These are phyloP conservation scores for Carallia pectinifolia DNA, from an alignment of 345 rosid genomes.

Conservation along the genomic window DNA sequence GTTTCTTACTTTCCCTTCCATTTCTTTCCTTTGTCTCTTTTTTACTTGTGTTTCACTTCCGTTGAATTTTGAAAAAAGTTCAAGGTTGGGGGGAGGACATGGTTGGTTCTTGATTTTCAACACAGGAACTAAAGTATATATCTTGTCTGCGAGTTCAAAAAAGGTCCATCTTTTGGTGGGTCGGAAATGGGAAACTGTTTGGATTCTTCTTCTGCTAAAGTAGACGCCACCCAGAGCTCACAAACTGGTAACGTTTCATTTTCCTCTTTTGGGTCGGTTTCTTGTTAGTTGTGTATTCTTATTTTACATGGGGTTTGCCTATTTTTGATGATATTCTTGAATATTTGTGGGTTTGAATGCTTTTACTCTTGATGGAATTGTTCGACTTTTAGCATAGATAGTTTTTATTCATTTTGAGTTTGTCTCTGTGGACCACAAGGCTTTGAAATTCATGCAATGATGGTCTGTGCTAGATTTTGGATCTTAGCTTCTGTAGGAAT, in stretches of 20 bases:
- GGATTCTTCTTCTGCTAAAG: constrained; percentile 27
- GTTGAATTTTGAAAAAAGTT: background rate
- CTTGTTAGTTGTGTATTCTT: background rate
- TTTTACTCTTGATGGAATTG: constrained; percentile 1
- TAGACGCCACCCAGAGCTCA: constrained; percentile 16
- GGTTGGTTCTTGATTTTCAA: background rate
- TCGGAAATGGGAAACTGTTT: constrained; percentile 29
- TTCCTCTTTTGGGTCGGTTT: background rate
- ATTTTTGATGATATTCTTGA: background rate
- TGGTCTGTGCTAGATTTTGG: background rate
- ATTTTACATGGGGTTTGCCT: background rate
- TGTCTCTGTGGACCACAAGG: background rate
- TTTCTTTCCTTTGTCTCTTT: background rate
- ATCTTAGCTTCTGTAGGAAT: background rate
- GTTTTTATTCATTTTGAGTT: background rate
- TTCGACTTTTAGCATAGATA: background rate
- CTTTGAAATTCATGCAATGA: background rate
- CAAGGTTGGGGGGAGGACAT: background rate
- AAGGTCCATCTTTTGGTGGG: background rate
- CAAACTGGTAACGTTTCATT: background rate
- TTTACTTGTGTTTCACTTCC: no score
- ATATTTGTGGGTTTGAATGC: background rate
- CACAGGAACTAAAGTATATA: background rate
- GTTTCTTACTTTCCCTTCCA: background rate
- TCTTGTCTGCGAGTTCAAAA: no score